Conservation (phyloP, 1,284 basidiomycete genomes). For the Coniferiporia sulphurascens region DNA sequence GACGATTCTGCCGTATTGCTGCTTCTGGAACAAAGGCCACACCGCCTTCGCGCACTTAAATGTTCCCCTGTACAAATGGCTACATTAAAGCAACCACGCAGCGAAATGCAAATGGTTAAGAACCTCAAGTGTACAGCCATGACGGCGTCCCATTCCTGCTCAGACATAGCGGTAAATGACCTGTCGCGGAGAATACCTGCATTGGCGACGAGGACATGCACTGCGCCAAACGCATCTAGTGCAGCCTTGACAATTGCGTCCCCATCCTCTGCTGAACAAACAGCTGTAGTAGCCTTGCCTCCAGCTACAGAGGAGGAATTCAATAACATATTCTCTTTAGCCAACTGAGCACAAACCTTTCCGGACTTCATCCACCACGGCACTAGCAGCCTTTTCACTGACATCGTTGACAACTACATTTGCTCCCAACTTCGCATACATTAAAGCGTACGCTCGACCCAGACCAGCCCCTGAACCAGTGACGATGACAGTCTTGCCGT, state of each 20-base stretch:
- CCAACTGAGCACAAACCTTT: conserved; percentile 44
- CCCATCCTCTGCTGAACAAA: conserved; percentile 90
- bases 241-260: conserved; percentile 88
- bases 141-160: conserved; percentile 94
- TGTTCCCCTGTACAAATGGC: conserved; percentile 6
- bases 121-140: conserved; percentile 83
- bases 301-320: conserved; percentile 49
- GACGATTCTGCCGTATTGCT: conserved; percentile 95
- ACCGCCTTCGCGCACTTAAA: conserved; percentile 83
- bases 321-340: not conserved
- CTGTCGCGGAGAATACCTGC: conserved; percentile 94
- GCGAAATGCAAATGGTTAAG: not conserved
- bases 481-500: conserved; percentile 89
- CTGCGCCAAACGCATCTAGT: conserved; percentile 81
- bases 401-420: conserved; percentile 98
- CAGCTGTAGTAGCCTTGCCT: conserved; percentile 81
- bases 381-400: conserved; percentile 76
- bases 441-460: conserved; percentile 86
- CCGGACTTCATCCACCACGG: conserved; percentile 85
- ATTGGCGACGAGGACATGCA: conserved; percentile 91
- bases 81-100: not conserved
- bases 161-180: conserved; percentile 85
- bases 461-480: conserved; percentile 94
- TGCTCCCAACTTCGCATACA: conserved; percentile 89
- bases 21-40: conserved; percentile 96